Conservation (phyloP, 2,329 filamentous ascomycete species). For the Aspergillus sojae region DNA sequence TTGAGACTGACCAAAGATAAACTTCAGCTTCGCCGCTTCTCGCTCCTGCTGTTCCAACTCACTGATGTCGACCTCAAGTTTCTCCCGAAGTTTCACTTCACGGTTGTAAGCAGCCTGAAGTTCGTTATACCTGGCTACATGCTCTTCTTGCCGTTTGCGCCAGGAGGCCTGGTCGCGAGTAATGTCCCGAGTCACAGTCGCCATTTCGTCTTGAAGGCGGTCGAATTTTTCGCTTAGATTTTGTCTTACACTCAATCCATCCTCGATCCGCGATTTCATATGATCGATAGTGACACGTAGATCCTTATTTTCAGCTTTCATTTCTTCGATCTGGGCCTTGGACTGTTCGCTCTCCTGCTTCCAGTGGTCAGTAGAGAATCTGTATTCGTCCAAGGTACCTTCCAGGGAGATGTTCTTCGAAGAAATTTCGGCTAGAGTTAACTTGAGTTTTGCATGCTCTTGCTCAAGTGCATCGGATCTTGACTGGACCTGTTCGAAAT, state of each 20-base stretch:
- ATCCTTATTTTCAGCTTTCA: conserved; percentile 67
- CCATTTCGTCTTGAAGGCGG: conserved; percentile 85
- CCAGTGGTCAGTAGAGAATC: conserved; percentile 61
- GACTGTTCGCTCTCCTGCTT: conserved; percentile 60
- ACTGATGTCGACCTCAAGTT: conserved; percentile 62
- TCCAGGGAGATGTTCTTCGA: conserved; percentile 64
- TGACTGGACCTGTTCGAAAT: conserved; percentile 66
- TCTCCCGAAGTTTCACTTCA: conserved; percentile 65
- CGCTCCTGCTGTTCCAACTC: conserved; percentile 72
- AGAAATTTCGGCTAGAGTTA: conserved; percentile 56
- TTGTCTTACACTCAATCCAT: conserved; percentile 82
- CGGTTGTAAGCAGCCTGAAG: conserved; percentile 64
- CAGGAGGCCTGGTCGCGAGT: conserved; percentile 79
- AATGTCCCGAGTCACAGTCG: conserved; percentile 74
- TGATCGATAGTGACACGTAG: conserved; percentile 73
- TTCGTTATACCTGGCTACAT: conserved; percentile 56
- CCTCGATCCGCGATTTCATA: conserved; percentile 76
- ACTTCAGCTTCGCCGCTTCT: conserved; percentile 75
- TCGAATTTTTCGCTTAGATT: conserved; percentile 83
- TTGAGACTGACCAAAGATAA: conserved; percentile 70
- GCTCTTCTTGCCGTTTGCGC: conserved; percentile 67
- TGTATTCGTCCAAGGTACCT: conserved; percentile 66
- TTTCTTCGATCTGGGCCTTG: conserved; percentile 51
- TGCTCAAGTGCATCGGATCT: conserved; percentile 69
- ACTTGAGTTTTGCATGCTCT: conserved; percentile 60